A percentile compares a stretch with the other conserved stretches of the same genome.
Conservation (phyloP, 192 early-diverging fungal genomes). For the Helicostylum pulchrum region DNA sequence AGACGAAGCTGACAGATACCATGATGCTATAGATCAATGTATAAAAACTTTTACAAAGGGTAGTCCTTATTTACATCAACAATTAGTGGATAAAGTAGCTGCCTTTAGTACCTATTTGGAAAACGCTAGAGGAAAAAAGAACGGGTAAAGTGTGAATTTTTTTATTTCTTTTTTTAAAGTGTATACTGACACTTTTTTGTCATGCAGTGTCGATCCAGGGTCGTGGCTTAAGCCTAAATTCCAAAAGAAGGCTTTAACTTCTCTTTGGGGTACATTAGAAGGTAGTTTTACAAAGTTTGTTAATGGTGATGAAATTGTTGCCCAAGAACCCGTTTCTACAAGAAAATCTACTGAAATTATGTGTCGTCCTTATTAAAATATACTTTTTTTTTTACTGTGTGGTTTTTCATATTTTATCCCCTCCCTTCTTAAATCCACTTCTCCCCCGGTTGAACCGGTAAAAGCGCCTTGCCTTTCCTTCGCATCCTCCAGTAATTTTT, state of each 20-base stretch:
- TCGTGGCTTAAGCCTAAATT: conserved; percentile 49
- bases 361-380: conserved; percentile 5
- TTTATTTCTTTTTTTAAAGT: too few species aligned
- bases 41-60: conserved; percentile 70
- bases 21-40: conserved; percentile 69
- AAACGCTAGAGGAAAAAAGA: conserved; percentile 8
- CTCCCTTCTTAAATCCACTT: too few species aligned
- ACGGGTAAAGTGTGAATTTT: too few species aligned
- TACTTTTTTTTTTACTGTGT: neutral
- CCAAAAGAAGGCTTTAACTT: conserved; percentile 52
- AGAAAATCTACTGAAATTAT: conserved; percentile 41
- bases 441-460: too few species aligned
- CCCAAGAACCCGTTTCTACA: conserved; percentile 31
- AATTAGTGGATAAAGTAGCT: conserved; percentile 57
- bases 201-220: conserved; percentile 21
- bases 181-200: too few species aligned
- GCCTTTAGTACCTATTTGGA: conserved; percentile 44
- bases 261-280: conserved; percentile 56
- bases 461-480: too few species aligned
- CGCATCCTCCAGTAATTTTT: too few species aligned
- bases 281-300: conserved; percentile 59
- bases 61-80: conserved; percentile 76
- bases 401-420: too few species aligned
- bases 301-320: conserved; percentile 49
- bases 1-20: conserved; percentile 73